Conservation (phyloP, 2,329 filamentous ascomycete species). For the Falciphora oryzae region DNA sequence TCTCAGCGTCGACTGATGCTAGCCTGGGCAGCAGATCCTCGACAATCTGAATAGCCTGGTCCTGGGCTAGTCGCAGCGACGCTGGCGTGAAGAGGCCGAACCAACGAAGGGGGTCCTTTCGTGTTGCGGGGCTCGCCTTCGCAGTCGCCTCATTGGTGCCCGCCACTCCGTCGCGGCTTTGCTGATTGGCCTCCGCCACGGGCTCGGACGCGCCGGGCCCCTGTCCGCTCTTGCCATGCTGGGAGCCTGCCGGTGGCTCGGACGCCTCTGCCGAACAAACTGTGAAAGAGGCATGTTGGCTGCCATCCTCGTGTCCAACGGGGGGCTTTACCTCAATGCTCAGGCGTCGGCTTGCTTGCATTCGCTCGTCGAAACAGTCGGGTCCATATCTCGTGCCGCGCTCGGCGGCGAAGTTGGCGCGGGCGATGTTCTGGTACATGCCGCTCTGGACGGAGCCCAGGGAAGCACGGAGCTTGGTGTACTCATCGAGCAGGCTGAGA, state of each 20-base stretch:
- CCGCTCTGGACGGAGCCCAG: conserved; percentile 49
- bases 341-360: conserved; percentile 54
- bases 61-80: conserved; percentile 53
- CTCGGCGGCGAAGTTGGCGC: conserved; percentile 68
- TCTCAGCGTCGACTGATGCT: conserved; percentile 50
- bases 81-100: conserved; percentile 49
- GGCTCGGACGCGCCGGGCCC: neutral
- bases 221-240: neutral
- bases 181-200: neutral
- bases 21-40: conserved; percentile 53
- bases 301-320: neutral
- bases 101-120: conserved; percentile 51
- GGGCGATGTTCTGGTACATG: conserved; percentile 58
- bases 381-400: conserved; percentile 59
- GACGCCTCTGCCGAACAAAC: neutral
- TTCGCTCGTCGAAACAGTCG: conserved; percentile 68
- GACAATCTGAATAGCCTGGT: conserved; percentile 48
- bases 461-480: conserved; percentile 51
- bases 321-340: conserved; percentile 18
- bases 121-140: conserved; percentile 7
- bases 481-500: conserved; percentile 60
- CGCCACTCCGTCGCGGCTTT: conserved; percentile 6
- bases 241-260: neutral
- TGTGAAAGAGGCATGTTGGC: neutral
- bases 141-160: conserved; percentile 11